Base-by-base conservation (phyloP, 2,329 filamentous ascomycete genomes). In the Ophiostoma ulmi region DNA sequence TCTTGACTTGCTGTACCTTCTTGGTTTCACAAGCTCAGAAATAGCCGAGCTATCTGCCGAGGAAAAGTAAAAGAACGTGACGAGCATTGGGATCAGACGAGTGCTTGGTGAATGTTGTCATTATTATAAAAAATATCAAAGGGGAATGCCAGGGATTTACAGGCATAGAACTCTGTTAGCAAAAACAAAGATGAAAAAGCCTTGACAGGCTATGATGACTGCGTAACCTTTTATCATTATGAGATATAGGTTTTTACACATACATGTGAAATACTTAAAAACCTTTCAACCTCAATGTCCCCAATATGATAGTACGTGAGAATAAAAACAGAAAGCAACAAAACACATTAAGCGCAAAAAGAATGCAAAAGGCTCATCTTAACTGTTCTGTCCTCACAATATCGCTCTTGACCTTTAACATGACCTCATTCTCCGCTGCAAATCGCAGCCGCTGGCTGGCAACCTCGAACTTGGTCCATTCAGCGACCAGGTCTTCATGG, bases 1-100 rank as follows among this genome's bases (percentile, higher is more conserved):
- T 77, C 78, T 90, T 75, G 91, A 94, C 77, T 79, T 95, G 73
- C 80, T 94, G 68, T 90, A 91, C 76, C 78, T 95, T 26, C 88
- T 94, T 76, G 92, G 92, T 0, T 88, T 92, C 72, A 88, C 87
- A 0, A 83, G 83, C 58, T 86, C 90, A 74, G 91, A 93, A 79
- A 81, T 89, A 67, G 80, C 65, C 0, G 70, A 73, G 26, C 63
- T 75, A 3, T 48, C 71, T n/a, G 71, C 63, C 0, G 61, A 72
- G 14, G 39, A 72, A 17, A n/a, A 61, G n/a, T 22, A 58, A 11
- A n/a, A 52, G 41, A 52, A n/a, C 2, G 20, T 35, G 66, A 3
- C 17, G 7, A 48, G 64, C 26, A 67, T 39, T 38, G 20, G 20
- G 22, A 8, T 4, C 35, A 5, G 26, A 17, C 14, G 13, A 35